Conservation (phyloP, 169 alveolate species). For the Plasmodium chabaudi region DNA sequence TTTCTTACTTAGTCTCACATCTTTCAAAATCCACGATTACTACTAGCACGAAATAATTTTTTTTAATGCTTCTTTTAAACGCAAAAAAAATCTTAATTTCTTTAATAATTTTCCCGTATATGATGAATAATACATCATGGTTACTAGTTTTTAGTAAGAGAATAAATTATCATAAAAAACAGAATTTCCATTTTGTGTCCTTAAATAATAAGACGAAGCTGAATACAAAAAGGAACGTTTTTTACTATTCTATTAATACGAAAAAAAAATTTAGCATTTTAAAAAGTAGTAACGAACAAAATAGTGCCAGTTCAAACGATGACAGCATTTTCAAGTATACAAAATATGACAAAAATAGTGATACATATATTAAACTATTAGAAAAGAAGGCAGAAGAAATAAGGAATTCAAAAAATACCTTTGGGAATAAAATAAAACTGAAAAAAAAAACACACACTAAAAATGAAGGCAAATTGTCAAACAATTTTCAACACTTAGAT, state of each 20-base stretch:
- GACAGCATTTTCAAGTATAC: constrained; percentile 24
- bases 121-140: constrained; percentile 40
- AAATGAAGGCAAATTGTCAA: constrained; percentile 1
- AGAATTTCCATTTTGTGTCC: constrained; percentile 20
- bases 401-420: constrained; percentile 53
- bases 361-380: constrained; percentile 21
- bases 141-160: constrained; percentile 16
- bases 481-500: constrained; percentile 22
- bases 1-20: too few relatives aligned
- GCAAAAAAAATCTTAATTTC: constrained; percentile 15
- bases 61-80: constrained; percentile 38
- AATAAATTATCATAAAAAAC: constrained; percentile 6
- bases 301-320: not conserved
- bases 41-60: not conserved
- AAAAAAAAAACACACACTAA: constrained; percentile 15
- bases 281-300: constrained; percentile 3
- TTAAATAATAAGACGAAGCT: constrained; percentile 8
- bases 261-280: constrained; percentile 11
- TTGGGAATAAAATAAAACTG: constrained; percentile 29
- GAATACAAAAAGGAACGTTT: not conserved
- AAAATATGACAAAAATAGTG: constrained; percentile 28
- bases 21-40: not conserved
- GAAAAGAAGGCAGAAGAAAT: constrained; percentile 70
- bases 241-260: constrained; percentile 1
- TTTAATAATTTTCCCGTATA: constrained; percentile 18